These are phyloP conservation scores for Sequoiadendron giganteum DNA, from an alignment of 75 land plant species.

Conservation along the genomic window DNA sequence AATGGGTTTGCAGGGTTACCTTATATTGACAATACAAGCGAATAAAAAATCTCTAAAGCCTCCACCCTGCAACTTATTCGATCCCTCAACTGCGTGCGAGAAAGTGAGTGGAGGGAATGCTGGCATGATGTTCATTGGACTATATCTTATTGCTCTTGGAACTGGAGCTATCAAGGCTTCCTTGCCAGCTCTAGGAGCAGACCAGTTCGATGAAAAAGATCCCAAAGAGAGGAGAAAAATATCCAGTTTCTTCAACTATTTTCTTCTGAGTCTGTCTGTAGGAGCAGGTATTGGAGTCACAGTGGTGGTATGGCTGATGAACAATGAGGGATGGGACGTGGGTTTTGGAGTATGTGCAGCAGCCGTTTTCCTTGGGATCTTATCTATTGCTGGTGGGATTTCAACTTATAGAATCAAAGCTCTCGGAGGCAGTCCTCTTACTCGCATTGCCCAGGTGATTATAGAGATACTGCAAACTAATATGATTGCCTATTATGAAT, in stretches of 20 bases:
- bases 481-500: background rate
- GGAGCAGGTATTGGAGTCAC: too few species aligned
- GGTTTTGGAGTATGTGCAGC: too few species aligned
- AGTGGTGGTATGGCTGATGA: too few species aligned
- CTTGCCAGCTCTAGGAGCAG: constrained; percentile 34
- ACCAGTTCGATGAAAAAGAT: constrained; percentile 32
- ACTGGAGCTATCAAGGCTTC: constrained; percentile 32
- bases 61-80: constrained; percentile 8
- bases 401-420: background rate
- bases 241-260: constrained; percentile 41
- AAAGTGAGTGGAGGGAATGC: constrained; percentile 22
- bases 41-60: constrained; percentile 29
- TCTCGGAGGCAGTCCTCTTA: too few species aligned
- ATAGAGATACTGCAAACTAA: constrained; percentile 8
- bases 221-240: constrained; percentile 33
- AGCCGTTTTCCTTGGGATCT: too few species aligned
- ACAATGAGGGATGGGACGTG: too few species aligned
- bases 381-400: too few species aligned
- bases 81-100: constrained; percentile 8
- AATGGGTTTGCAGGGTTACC: constrained; percentile 18
- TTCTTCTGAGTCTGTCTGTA: too few species aligned
- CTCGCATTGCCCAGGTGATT: too few species aligned
- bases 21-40: constrained; percentile 35
- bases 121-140: constrained; percentile 22
- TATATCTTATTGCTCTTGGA: constrained; percentile 33